Evolutionary conservation across 1,139 yeast species (phyloP), one percentile per base, ranked within the genome.

Genomic region (Suhomyces anneliseae): DNA sequence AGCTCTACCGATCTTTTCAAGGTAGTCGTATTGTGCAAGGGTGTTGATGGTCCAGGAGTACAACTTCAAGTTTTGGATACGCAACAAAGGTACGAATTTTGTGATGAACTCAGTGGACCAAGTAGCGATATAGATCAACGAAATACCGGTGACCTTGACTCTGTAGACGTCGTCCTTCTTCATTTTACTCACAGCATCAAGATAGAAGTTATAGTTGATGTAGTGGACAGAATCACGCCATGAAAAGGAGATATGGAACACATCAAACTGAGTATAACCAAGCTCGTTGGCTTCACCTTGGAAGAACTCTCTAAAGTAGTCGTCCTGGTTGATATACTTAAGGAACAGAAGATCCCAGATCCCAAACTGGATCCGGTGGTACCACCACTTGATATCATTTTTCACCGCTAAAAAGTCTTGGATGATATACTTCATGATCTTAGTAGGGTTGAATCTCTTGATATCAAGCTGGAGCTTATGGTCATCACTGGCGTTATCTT

Each of bases 11-110:
- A 74, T 51, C 32, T 54, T 57, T 19, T 50, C 52, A 45, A 74
- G 64, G 56, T 73, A 73, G 49, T 80, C 78, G 45, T 81, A 72
- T 46, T 85, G 83, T 8, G 57, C 54, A 38, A 66, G 66, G 39
- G 68, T 72, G 62, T 92, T 92, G 39, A 90, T 76, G 1, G 98
- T 92, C 98, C 98, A 92, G 19, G 87, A 69, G 65, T 82, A 89
- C 12, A 89, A 69, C 43, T 77, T 74, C 46, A 86, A 64, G 45
- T 78, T 70, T 40, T 79, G 71, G 5, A 68, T 58, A 35, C 68
- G 66, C 27, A 68, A 55, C 14, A 70, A 56, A 0, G 80, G 80
- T 44, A 74, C 54, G 49, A 75, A 74, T 37, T 62, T 61, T 26
- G 65, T 59, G 15, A 74, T 53, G 45, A 72, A 75, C 2, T 63